Evolutionary conservation across 306 rosid species (phyloP), one percentile per base, ranked within the genome.

Genomic region (Trifolium fragiferum): DNA sequence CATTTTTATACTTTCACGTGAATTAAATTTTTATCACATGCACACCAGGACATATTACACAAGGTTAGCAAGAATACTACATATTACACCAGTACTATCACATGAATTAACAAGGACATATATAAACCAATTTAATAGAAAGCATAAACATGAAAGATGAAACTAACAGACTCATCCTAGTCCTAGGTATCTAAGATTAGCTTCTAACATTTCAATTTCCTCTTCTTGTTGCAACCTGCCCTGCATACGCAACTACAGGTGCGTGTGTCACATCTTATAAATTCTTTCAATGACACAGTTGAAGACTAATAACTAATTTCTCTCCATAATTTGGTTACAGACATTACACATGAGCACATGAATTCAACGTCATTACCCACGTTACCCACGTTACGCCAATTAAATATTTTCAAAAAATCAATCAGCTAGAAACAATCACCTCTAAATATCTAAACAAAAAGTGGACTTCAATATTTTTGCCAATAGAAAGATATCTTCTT

Each of bases 141-240:
- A 76, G 21, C 44, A 68, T 38, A 60, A 19, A 50, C 59, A 75
- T 25, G 35, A 44, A 44, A 44, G n/a, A 75, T 25, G 35, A 44
- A 44, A 43, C 49, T 11, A 43, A 43, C n/a, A 66, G 7, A 30
- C 20, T 68, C 51, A 68, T 44, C 51, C 62, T 44, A 68, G 23
- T 44, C 51, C 62, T 44, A 68, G 23, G 38, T 8, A 67, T 18
- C 49, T 23, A 57, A 19, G 23, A 0, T 67, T 27, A 67, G n/a
- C 30, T 67, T 59, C 63, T 20, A 77, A 35, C 19, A 23, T 44
- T 68, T 57, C 54, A 46, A 59, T 60, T 68, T 46, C 63, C 59
- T 58, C 30, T 59, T 47, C 40, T 8, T 68, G 2, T 14, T 8
- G 43, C 38, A 27, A 18, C 35, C 16, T 54, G 46, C 57, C 47